A percentile compares a stretch with the other conserved stretches of the same genome.
These are phyloP conservation scores for Naumovozyma castellii DNA, from an alignment of 805 yeast species.

Conservation along the genomic window DNA sequence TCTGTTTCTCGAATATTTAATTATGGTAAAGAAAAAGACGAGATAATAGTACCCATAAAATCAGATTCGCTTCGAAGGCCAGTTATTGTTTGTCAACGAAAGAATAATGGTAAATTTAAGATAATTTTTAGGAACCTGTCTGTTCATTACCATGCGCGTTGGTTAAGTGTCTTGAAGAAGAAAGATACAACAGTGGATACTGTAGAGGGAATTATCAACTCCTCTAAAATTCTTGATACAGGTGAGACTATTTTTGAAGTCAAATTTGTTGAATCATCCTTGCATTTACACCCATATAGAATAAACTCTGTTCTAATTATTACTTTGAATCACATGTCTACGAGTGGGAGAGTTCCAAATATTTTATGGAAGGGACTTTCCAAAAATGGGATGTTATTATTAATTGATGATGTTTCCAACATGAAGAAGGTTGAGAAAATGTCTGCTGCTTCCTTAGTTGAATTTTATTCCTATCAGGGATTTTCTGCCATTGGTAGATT, in stretches of 20 bases:
- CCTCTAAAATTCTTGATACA: neutral
- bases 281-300: constrained; percentile 58
- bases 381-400: constrained; percentile 39
- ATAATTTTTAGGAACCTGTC: constrained; percentile 39
- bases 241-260: constrained; percentile 11
- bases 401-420: constrained; percentile 51
- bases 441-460: constrained; percentile 6
- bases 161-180: constrained; percentile 34
- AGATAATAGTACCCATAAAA: constrained; percentile 28
- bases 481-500: constrained; percentile 21
- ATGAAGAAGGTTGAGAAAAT: neutral
- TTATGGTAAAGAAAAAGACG: constrained; percentile 14
- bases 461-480: constrained; percentile 20
- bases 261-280: constrained; percentile 39
- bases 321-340: constrained; percentile 45
- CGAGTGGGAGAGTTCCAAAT: constrained; percentile 32
- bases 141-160: constrained; percentile 50
- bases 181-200: neutral
- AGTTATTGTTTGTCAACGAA: constrained; percentile 33
- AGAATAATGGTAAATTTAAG: constrained; percentile 31
- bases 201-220: neutral
- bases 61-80: constrained; percentile 32
- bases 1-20: constrained; percentile 7
- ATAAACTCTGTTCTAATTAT: constrained; percentile 47
- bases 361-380: constrained; percentile 36